A percentile compares a stretch with the other conserved stretches of the same genome.
Conservation (phyloP, 805 yeast genomes). For the Ogataea paraovalis region DNA sequence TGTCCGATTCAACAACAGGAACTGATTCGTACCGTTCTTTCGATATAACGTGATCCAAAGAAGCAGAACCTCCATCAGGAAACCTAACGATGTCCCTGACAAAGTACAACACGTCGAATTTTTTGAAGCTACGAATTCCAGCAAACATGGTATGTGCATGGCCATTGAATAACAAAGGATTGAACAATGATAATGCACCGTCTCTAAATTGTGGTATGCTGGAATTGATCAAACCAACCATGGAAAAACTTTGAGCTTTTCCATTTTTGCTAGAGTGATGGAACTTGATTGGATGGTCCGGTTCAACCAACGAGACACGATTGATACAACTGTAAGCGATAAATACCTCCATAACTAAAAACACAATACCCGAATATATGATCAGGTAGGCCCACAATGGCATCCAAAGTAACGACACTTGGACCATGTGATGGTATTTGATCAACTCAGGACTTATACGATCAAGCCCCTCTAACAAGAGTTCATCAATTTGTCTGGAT, state of each 20-base stretch:
- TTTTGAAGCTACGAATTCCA: slow-evolving; percentile 48
- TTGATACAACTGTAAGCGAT: slow-evolving; percentile 10
- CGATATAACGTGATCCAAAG: slow-evolving; percentile 68
- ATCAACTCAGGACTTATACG: slow-evolving; percentile 6
- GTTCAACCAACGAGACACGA: slow-evolving; percentile 6
- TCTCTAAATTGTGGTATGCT: slow-evolving; percentile 41
- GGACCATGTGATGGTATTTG: slow-evolving; percentile 10
- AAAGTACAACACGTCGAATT: slow-evolving; percentile 56
- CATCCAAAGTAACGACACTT: slow-evolving; percentile 6
- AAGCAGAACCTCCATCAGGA: slow-evolving; percentile 66
- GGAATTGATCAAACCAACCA: slow-evolving; percentile 18
- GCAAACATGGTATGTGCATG: slow-evolving; percentile 74
- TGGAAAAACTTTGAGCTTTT: not conserved
- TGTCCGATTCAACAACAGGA: slow-evolving; percentile 21
- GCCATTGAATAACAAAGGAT: slow-evolving; percentile 67
- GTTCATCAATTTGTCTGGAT: slow-evolving; percentile 3
- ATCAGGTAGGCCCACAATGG: slow-evolving; percentile 13
- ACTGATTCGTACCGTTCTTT: slow-evolving; percentile 24
- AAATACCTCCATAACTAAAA: not conserved
- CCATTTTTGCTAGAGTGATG: not conserved
- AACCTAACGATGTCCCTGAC: slow-evolving; percentile 63
- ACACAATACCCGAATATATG: slow-evolving; percentile 1
- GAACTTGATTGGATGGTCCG: slow-evolving; percentile 10
- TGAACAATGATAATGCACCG: slow-evolving; percentile 49
- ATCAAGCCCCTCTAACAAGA: slow-evolving; percentile 2